A percentile compares a stretch with the other conserved stretches of the same genome.
Evolutionary conservation across 2,329 filamentous ascomycete species (phyloP).

Genomic region (Pyrenochaeta sp.): DNA sequence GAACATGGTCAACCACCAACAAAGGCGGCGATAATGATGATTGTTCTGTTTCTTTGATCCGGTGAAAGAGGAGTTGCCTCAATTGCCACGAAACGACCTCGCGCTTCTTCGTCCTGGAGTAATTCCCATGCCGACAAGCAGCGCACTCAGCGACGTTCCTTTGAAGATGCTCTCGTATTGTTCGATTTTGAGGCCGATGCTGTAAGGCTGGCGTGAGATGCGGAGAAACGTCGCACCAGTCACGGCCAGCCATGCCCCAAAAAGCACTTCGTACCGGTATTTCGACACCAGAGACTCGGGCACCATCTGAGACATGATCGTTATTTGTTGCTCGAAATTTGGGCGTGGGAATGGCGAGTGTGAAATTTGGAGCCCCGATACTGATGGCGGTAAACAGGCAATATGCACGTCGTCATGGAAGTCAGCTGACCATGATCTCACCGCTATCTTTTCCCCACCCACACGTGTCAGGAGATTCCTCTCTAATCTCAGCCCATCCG

Average conservation of each 20-base stretch:
- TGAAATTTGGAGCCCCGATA: too few relatives aligned
- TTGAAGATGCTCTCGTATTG: conserved; percentile 51
- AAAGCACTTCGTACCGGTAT: conserved; percentile 41
- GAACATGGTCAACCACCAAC: conserved; percentile 1
- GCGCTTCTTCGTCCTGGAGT: conserved; percentile 27
- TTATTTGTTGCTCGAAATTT: neutral
- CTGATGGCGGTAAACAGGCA: too few relatives aligned
- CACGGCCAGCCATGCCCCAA: conserved; percentile 33
- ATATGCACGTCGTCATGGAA: too few relatives aligned
- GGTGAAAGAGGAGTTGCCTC: neutral
- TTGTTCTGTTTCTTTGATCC: neutral
- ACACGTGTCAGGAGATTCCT: too few relatives aligned
- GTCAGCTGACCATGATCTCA: too few relatives aligned
- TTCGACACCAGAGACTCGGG: conserved; percentile 26
- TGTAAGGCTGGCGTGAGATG: conserved; percentile 45
- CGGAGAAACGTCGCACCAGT: conserved; percentile 44
- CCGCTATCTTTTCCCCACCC: too few relatives aligned
- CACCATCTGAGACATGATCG: conserved; percentile 21
- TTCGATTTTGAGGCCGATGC: conserved; percentile 40
- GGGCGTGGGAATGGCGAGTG: too few relatives aligned
- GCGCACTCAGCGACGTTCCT: conserved; percentile 38
- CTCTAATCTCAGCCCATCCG: too few relatives aligned
- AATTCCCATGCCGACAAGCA: conserved; percentile 34
- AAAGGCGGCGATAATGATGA: neutral
- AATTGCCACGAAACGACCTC: conserved; percentile 20